A percentile compares a stretch with the other conserved stretches of the same genome.
These are phyloP conservation scores for Sodiomyces alkalinus DNA, from an alignment of 2,329 filamentous ascomycete genomes.

Conservation along the genomic window DNA sequence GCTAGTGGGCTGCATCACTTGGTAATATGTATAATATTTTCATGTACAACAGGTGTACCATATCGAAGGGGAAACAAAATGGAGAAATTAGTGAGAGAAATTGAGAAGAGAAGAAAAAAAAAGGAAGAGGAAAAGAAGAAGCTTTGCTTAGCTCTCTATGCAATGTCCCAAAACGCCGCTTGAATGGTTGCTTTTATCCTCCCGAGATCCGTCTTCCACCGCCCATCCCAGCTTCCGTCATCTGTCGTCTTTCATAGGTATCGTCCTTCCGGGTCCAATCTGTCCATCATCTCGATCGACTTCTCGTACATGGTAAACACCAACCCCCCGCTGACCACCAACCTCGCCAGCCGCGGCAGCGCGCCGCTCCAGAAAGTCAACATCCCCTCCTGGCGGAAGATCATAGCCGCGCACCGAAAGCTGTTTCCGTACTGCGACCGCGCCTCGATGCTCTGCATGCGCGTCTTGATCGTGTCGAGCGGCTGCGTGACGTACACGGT, in stretches of 20 bases:
- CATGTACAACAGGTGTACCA: too few species aligned
- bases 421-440: slow-evolving; percentile 71
- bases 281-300: slow-evolving; percentile 75
- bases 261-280: slow-evolving; percentile 64
- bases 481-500: slow-evolving; percentile 69
- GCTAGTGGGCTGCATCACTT: too few species aligned
- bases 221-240: too few species aligned
- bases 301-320: slow-evolving; percentile 99
- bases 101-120: background rate
- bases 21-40: too few species aligned
- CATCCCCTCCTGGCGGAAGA: slow-evolving; percentile 79
- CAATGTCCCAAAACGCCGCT: too few species aligned
- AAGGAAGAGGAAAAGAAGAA: too few species aligned
- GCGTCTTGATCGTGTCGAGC: slow-evolving; percentile 88
- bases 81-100: background rate
- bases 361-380: slow-evolving; percentile 91
- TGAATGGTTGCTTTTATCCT: too few species aligned
- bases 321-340: slow-evolving; percentile 88
- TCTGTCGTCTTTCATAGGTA: slow-evolving; percentile 46
- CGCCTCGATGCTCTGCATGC: slow-evolving; percentile 94
- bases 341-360: slow-evolving; percentile 63
- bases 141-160: too few species aligned
- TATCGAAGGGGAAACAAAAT: too few species aligned
- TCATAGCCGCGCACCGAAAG: slow-evolving; percentile 64
- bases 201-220: too few species aligned